phyloP scores from a whole-genome alignment of 2,329 filamentous ascomycete species.

The Aspergillus neoniger region DNA sequence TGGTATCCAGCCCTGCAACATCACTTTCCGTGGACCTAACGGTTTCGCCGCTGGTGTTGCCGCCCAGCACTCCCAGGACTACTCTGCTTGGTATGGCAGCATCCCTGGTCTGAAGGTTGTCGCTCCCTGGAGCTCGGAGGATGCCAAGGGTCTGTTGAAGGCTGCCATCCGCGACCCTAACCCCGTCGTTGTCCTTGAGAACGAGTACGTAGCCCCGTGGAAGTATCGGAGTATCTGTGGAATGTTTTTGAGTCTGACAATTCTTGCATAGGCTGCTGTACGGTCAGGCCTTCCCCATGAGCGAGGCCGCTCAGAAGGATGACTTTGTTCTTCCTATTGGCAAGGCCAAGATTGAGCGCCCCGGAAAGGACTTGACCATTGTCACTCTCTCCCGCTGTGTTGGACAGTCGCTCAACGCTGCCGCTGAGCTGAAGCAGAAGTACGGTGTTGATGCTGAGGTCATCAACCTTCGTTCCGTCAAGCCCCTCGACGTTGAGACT shows the following conservation, averaged over 20 bases:
- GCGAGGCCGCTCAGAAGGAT: slow-evolving; percentile 89
- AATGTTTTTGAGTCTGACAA: slow-evolving; percentile 28
- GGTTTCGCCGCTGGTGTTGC: slow-evolving; percentile 94
- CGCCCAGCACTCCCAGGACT: slow-evolving; percentile 98
- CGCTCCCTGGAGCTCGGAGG: slow-evolving; percentile 91
- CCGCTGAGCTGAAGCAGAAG: slow-evolving; percentile 90
- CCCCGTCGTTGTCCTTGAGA: slow-evolving; percentile 87
- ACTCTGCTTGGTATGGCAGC: slow-evolving; percentile 97
- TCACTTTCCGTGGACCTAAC: slow-evolving; percentile 99
- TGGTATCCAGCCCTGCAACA: slow-evolving; percentile 98
- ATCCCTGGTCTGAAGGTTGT: slow-evolving; percentile 98
- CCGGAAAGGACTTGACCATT: slow-evolving; percentile 93
- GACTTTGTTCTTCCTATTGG: slow-evolving; percentile 97
- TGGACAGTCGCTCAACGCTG: slow-evolving; percentile 83
- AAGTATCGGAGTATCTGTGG: slow-evolving; percentile 2
- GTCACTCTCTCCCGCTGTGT: slow-evolving; percentile 94
- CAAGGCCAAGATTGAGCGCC: slow-evolving; percentile 98
- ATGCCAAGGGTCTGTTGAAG: slow-evolving; percentile 97
- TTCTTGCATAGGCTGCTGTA: slow-evolving; percentile 69
- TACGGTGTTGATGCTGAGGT: slow-evolving; percentile 96
- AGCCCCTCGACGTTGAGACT: slow-evolving; percentile 91
- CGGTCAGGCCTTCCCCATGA: slow-evolving; percentile 94
- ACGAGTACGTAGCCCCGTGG: slow-evolving; percentile 60
- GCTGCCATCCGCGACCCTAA: slow-evolving; percentile 98
- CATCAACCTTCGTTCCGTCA: slow-evolving; percentile 96